Base-by-base conservation (phyloP, 1,139 yeast genomes). In the Arxiozyma slooffiae region DNA sequence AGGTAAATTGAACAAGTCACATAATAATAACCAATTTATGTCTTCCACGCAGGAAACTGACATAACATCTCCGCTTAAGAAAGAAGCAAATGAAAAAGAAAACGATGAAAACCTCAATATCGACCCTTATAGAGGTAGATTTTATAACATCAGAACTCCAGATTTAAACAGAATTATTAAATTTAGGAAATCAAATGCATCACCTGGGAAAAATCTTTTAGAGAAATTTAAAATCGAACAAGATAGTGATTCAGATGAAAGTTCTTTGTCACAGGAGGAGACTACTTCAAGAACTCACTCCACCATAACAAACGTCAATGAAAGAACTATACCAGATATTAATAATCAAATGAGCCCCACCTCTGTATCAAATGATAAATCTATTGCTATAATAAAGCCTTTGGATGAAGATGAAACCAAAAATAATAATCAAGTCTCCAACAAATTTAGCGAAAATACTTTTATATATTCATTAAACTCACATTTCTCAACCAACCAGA, bases 91-190 rank as follows among this genome's bases (percentile, higher is more conserved):
- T 30, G 3, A n/a, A 14, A n/a, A 30, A 30, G n/a, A 30, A 30
- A 30, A 30, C 3, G 24, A 22, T 26, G n/a, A 17, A 36, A n/a
- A 37, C 9, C 14, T 16, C 4, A 48, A 7, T 21, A 46, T 18
- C 7, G 18, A 43, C 17, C 16, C 23, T 11, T 21, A 38, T 18
- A 38, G 23, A 37, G 41, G 39, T 21, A 39, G 39, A 22, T 14
- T 44, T 17, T 46, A 45, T 37, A 60, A 59, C 48, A 55, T 49
- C 38, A 55, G 60, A 37, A 61, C 67, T 8, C 67, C 66, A 1
- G 62, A 62, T 48, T 47, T 63, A 3, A 59, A 60, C n/a, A 57
- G 58, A 41, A 56, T 63, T 26, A 56, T 60, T 3, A 56, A 56
- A 20, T 61, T 59, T 43, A 55, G 63, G 46, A 57, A 54, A 42